phyloP scores from a whole-genome alignment of 2,329 filamentous ascomycete genomes.

The Monilinia polystroma region DNA sequence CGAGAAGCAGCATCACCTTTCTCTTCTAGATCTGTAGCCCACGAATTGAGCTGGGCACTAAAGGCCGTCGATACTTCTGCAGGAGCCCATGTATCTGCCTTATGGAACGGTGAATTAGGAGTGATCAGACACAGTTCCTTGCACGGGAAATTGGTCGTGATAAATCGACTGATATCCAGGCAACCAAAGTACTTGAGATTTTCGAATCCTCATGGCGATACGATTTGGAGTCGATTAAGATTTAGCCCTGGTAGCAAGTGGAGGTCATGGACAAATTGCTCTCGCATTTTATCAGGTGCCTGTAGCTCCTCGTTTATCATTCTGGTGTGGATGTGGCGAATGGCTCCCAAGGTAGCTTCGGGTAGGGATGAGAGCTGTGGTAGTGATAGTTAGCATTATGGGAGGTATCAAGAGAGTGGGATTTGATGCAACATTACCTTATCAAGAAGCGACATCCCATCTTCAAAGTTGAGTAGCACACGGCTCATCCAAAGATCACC shows the following conservation, averaged over 20 bases:
- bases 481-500: not conserved
- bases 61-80: too few species aligned
- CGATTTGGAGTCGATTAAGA: not conserved
- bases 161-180: not conserved
- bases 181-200: too few species aligned
- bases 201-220: not conserved
- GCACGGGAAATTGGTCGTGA: not conserved
- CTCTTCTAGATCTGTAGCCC: not conserved
- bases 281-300: not conserved
- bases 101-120: not conserved
- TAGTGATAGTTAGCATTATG: too few species aligned
- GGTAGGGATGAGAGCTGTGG: not conserved
- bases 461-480: constrained; percentile 8
- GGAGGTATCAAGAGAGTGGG: too few species aligned
- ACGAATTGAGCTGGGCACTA: too few species aligned
- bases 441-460: not conserved
- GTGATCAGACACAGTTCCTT: not conserved
- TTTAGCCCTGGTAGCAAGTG: not conserved
- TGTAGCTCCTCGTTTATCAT: not conserved
- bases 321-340: constrained; percentile 1
- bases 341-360: not conserved
- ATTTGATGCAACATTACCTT: not conserved
- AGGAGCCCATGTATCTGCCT: too few species aligned
- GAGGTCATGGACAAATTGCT: not conserved
- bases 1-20: too few species aligned